Evolutionary conservation across 352 stramenopile species (phyloP), one percentile per base, ranked within the genome.

Genomic region (Globisporangium heterothallicum): DNA sequence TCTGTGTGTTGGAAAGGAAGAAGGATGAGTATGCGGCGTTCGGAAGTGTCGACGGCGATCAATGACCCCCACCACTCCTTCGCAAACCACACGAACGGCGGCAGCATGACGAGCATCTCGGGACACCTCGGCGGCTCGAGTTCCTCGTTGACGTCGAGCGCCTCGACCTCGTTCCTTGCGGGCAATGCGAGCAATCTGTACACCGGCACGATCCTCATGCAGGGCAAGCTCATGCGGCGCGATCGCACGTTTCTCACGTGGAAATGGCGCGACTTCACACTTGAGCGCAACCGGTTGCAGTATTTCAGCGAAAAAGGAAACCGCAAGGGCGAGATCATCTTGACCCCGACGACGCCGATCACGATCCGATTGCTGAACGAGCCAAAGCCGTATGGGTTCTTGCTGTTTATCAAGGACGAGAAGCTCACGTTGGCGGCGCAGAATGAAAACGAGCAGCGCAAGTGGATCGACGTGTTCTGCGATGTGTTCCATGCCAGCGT

Each of bases 251-350:
- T 92, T 34, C 70, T 86, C 42, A 90, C 78, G 61, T 92, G 82
- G 82, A 92, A 92, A 47, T 87, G 77, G 74, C 75, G 82, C 47
- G 77, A 92, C 53, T 87, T 92, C 43, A 77, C 83, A 43, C 56
- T 92, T 34, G 78, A 92, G 56, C 70, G 73, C 49, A 61, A 68
- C 42, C 68, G 79, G 0, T 58, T 90, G 48, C 79, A 88, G 63
- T 88, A 87, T 72, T 90, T 86, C 49, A 90, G 72, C 53, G 66
- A 81, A 53, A 88, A 88, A 49, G 76, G 76, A 44, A 75, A 69
- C 46, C 74, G 76, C 60, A 90, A 90, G 61, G 79, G 76, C 12
- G 77, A 90, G 63, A 84, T 90, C 53, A 42, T 65, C 32, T 53
- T 90, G 42, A 63, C 72, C 19, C 48, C 66, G 14, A 82, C 70